These are phyloP conservation scores for Teunomyces tritomae DNA, from an alignment of 805 yeast species.

Conservation along the genomic window DNA sequence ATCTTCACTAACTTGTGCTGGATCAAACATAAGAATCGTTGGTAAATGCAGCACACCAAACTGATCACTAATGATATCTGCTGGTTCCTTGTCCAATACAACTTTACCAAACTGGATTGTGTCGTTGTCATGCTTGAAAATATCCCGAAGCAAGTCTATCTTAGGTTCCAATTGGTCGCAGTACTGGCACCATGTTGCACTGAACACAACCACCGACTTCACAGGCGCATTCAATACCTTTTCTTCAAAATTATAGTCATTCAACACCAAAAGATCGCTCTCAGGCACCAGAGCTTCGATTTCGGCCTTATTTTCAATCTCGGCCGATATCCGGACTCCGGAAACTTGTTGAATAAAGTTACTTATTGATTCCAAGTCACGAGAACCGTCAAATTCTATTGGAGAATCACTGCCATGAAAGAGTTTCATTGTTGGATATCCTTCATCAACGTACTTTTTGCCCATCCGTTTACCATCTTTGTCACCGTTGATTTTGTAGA, in stretches of 20 bases:
- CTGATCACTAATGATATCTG: constrained; percentile 36
- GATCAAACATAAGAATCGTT: constrained; percentile 49
- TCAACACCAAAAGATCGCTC: constrained; percentile 19
- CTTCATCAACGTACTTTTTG: constrained; percentile 50
- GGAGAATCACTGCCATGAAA: constrained; percentile 53
- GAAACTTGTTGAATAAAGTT: constrained; percentile 47
- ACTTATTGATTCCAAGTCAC: constrained; percentile 50
- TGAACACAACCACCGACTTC: constrained; percentile 49
- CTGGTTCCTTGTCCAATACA: constrained; percentile 46
- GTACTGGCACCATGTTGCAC: constrained; percentile 60
- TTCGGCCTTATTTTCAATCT: constrained; percentile 8
- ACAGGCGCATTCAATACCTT: constrained; percentile 33
- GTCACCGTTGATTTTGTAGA: constrained; percentile 62
- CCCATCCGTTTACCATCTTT: constrained; percentile 47
- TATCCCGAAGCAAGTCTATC: constrained; percentile 50
- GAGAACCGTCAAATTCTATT: constrained; percentile 53
- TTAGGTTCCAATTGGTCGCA: constrained; percentile 53
- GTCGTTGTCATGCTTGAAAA: constrained; percentile 36
- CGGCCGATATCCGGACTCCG: constrained; percentile 19
- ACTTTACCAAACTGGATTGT: constrained; percentile 30
- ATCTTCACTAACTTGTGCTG: constrained; percentile 18
- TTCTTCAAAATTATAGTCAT: constrained; percentile 45
- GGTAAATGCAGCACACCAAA: constrained; percentile 52
- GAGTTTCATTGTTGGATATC: constrained; percentile 64
- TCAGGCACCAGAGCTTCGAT: constrained; percentile 12